Evolutionary conservation across 2,329 filamentous ascomycete genomes (phyloP), one percentile per base, ranked within the genome.

Genomic region (Eurotiales sp.): DNA sequence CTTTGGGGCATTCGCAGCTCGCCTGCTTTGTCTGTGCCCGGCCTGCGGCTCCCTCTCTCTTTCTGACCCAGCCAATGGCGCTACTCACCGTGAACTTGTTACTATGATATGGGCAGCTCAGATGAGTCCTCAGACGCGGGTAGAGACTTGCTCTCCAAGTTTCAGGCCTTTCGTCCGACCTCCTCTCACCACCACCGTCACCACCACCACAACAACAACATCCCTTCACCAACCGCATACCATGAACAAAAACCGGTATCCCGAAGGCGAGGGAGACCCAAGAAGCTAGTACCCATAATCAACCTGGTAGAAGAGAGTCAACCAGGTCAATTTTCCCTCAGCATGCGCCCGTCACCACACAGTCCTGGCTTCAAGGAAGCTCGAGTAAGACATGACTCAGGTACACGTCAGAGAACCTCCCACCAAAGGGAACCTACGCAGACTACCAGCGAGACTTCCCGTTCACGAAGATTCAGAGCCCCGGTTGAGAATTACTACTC

Each of bases 401-500:
- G n/a, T n/a, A n/a, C n/a, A n/a, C n/a, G n/a, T n/a, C n/a, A n/a
- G n/a, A n/a, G n/a, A n/a, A n/a, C n/a, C n/a, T n/a, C n/a, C n/a
- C n/a, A n/a, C n/a, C n/a, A n/a, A n/a, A n/a, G n/a, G n/a, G n/a
- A n/a, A n/a, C n/a, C n/a, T n/a, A n/a, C n/a, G 29, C 22, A 6
- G 1, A n/a, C 8, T 32, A 29, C 17, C 30, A 23, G n/a, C 17
- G 8, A 37, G 30, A 21, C 32, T 15, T 19, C 40, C 39, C 63
- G 68, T 3, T 64, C 67, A 25, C 43, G 52, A 48, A 63, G 68
- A 15, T 51, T 58, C 30, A 61, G 56, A 50, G 59, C 46, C 5
- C 60, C 57, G 3, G 65, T 66, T 2, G 40, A 14, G 1, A 70
- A 70, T 17, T 71, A 72, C 44, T 70, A 64, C 43, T 51, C 59